Evolutionary conservation across 2,329 filamentous ascomycete genomes (phyloP).

Genomic region (Scolecobasidium constrictum): DNA sequence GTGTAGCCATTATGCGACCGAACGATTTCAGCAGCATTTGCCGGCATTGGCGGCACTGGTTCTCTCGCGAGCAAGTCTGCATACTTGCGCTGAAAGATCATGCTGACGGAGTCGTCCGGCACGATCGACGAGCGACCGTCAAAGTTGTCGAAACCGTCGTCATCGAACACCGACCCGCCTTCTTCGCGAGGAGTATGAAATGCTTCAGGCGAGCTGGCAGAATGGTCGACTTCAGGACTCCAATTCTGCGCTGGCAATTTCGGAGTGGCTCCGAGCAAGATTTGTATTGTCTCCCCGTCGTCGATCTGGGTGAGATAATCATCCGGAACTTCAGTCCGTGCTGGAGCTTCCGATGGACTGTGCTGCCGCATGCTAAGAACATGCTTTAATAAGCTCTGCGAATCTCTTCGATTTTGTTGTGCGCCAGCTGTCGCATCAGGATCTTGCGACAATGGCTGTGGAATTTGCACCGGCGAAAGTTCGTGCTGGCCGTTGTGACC

Average conservation of each 20-base stretch:
- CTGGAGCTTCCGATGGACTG: slow-evolving; percentile 26
- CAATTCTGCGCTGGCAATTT: slow-evolving; percentile 25
- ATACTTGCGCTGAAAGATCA: slow-evolving; percentile 17
- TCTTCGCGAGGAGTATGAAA: slow-evolving; percentile 9
- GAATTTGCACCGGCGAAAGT: background rate
- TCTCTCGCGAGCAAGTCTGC: slow-evolving; percentile 16
- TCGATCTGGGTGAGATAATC: slow-evolving; percentile 32
- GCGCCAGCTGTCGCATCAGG: background rate
- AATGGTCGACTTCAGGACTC: slow-evolving; percentile 8
- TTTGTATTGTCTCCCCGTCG: slow-evolving; percentile 44
- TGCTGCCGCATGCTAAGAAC: slow-evolving; percentile 38
- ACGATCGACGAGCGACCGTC: slow-evolving; percentile 22
- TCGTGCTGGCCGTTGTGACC: background rate
- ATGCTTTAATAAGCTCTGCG: slow-evolving; percentile 29
- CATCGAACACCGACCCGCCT: background rate
- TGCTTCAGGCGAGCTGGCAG: slow-evolving; percentile 10
- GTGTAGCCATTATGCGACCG: slow-evolving; percentile 17
- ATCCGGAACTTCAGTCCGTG: slow-evolving; percentile 14
- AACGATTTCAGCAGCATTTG: slow-evolving; percentile 13
- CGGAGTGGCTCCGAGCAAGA: slow-evolving; percentile 40
- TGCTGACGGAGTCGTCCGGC: slow-evolving; percentile 27
- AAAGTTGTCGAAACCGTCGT: slow-evolving; percentile 11
- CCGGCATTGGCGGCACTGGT: slow-evolving; percentile 20
- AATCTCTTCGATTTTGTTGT: background rate
- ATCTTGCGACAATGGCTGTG: background rate